A percentile compares a stretch with the other conserved stretches of the same genome.
Evolutionary conservation across 2,329 filamentous ascomycete genomes (phyloP).

Genomic region (Rosellinia necatrix): DNA sequence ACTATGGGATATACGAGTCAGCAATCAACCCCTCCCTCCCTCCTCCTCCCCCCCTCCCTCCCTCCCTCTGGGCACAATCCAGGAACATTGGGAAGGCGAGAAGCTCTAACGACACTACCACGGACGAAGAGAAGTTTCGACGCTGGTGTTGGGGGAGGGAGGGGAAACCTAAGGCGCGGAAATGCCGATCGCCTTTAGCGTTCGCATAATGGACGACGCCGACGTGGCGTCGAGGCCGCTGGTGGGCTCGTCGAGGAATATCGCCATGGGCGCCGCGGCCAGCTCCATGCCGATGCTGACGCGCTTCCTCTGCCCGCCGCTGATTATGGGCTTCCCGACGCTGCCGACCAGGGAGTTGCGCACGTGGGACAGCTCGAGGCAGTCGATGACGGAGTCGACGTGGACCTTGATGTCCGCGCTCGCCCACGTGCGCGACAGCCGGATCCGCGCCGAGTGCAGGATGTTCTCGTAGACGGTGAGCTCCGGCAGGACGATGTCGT

Average conservation of each 20-base stretch:
- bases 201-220: slow-evolving; percentile 59
- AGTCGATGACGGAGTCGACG: slow-evolving; percentile 61
- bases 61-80: too few relatives aligned
- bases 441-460: slow-evolving; percentile 60
- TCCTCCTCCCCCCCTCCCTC: too few relatives aligned
- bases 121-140: too few relatives aligned
- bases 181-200: slow-evolving; percentile 58
- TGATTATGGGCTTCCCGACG: slow-evolving; percentile 55
- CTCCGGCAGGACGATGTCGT: slow-evolving; percentile 63
- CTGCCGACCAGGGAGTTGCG: slow-evolving; percentile 57
- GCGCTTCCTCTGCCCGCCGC: slow-evolving; percentile 61
- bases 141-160: too few relatives aligned
- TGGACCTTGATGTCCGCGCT: slow-evolving; percentile 55
- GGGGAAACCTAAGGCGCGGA: too few relatives aligned
- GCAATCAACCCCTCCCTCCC: too few relatives aligned
- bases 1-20: slow-evolving; percentile 34
- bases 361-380: slow-evolving; percentile 57
- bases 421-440: slow-evolving; percentile 57
- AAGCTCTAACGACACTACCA: background rate
- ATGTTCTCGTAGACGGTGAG: slow-evolving; percentile 67
- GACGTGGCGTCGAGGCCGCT: slow-evolving; percentile 59
- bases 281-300: slow-evolving; percentile 65
- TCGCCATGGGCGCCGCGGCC: slow-evolving; percentile 59
- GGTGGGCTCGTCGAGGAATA: slow-evolving; percentile 60
- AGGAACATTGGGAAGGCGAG: background rate